Percentiles rank a stretch among this genome's conserved stretches.
phyloP scores from a whole-genome alignment of 257 asterid genomes.

The Jacaranda mimosifolia region DNA sequence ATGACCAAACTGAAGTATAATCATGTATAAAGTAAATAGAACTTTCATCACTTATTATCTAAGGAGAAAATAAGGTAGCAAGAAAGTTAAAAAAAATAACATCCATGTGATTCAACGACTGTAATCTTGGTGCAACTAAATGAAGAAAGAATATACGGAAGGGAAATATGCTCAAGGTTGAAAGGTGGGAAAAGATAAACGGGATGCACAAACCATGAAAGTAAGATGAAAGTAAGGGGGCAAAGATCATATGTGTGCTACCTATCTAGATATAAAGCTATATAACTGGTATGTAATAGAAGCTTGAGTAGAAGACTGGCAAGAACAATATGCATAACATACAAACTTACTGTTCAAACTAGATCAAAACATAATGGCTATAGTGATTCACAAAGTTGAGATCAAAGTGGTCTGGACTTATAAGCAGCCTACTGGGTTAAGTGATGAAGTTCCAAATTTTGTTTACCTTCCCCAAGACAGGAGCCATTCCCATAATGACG shows the following conservation, averaged over 20 bases:
- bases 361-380: background rate
- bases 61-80: background rate
- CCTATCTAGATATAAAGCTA: background rate
- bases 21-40: background rate
- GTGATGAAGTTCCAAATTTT: background rate
- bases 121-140: background rate
- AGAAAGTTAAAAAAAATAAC: background rate
- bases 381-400: background rate
- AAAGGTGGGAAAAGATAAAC: background rate
- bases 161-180: background rate
- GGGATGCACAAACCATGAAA: background rate
- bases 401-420: background rate
- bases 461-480: conserved; percentile 83
- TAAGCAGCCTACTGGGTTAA: background rate
- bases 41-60: background rate
- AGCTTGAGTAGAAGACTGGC: background rate
- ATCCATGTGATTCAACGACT: background rate
- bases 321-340: background rate
- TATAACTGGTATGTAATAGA: background rate
- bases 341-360: background rate
- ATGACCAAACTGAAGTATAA: background rate
- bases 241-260: background rate
- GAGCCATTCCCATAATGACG: conserved; percentile 98
- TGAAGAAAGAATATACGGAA: background rate
- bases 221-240: background rate